A percentile compares a stretch with the other conserved stretches of the same genome.
Evolutionary conservation across 257 asterid species (phyloP).

Genomic region (Cynanchum wilfordii): DNA sequence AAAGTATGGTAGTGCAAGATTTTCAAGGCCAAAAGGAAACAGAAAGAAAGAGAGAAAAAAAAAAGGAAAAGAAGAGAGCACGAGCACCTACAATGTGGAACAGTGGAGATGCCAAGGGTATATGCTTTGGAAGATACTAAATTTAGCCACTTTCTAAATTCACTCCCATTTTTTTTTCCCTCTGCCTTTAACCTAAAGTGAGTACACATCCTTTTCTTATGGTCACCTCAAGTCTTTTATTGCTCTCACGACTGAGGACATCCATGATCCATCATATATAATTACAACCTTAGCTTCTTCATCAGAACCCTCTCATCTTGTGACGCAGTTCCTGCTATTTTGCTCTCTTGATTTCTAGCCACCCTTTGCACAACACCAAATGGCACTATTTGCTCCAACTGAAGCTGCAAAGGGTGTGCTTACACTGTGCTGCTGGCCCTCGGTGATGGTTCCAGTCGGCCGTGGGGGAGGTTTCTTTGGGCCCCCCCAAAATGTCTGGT

Average conservation of each 20-base stretch:
- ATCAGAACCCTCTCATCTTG: constrained; percentile 35
- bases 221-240: constrained; percentile 41
- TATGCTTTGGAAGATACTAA: constrained; percentile 47
- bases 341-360: neutral
- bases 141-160: constrained; percentile 12
- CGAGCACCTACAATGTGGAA: neutral
- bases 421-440: neutral
- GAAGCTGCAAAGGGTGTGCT: neutral
- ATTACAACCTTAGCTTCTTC: constrained; percentile 23
- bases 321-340: constrained; percentile 3
- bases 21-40: neutral
- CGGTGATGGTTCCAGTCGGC: neutral
- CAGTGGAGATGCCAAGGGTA: constrained; percentile 23
- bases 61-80: neutral
- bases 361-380: neutral
- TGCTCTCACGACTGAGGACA: constrained; percentile 23
- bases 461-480: neutral
- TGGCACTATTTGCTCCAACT: constrained; percentile 7
- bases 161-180: constrained; percentile 6
- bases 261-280: constrained; percentile 25
- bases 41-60: neutral
- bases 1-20: neutral
- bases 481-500: neutral
- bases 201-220: constrained; percentile 21
- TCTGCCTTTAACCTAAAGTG: constrained; percentile 34